phyloP scores from a whole-genome alignment of 1,284 basidiomycete genomes.

The Trichosporon sp. region DNA sequence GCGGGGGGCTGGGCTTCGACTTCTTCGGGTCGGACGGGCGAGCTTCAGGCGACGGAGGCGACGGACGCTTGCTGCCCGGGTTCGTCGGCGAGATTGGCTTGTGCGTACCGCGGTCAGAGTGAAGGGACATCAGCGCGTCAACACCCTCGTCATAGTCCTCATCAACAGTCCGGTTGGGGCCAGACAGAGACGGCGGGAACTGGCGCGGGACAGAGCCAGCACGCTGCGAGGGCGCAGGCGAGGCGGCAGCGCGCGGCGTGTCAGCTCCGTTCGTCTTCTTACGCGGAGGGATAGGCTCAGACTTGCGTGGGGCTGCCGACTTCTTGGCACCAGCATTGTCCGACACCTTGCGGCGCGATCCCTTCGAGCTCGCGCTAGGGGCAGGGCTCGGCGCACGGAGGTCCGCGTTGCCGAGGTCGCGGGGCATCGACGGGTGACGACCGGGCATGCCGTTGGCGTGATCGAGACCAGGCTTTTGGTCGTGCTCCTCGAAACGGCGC shows the following conservation, averaged over 20 bases:
- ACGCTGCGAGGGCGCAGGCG: constrained; percentile 26
- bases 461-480: constrained; percentile 24
- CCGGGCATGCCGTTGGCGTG: constrained; percentile 19
- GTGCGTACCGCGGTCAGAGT: constrained; percentile 42
- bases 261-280: constrained; percentile 25
- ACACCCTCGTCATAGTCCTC: constrained; percentile 57
- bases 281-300: neutral
- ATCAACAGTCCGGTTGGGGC: constrained; percentile 43
- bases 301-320: constrained; percentile 15
- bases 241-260: constrained; percentile 27
- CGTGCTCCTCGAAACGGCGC: constrained; percentile 25
- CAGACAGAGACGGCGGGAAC: constrained; percentile 2
- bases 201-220: constrained; percentile 12
- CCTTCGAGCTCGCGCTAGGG: constrained; percentile 41
- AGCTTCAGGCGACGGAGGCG: constrained; percentile 39
- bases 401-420: constrained; percentile 29
- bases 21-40: constrained; percentile 39
- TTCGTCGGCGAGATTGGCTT: constrained; percentile 26
- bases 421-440: constrained; percentile 26
- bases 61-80: constrained; percentile 39
- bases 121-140: constrained; percentile 55
- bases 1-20: constrained; percentile 34
- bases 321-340: constrained; percentile 23
- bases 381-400: constrained; percentile 47
- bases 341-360: constrained; percentile 31